A percentile compares a stretch with the other conserved stretches of the same genome.
These are phyloP conservation scores for Monilinia aucupariae DNA, from an alignment of 2,329 filamentous ascomycete genomes.

Conservation along the genomic window DNA sequence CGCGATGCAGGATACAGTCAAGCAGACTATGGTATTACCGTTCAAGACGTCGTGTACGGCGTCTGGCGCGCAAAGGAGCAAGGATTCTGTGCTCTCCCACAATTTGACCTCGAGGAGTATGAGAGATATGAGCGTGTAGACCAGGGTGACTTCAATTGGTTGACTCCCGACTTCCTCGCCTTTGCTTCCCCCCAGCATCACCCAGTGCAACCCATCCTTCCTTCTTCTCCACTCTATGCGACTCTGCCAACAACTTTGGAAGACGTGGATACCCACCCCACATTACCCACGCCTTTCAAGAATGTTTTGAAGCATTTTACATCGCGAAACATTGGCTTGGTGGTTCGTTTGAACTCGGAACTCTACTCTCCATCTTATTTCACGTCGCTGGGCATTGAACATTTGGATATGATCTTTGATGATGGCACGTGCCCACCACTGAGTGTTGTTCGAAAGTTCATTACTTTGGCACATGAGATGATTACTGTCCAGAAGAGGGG, in stretches of 20 bases:
- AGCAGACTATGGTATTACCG: slow-evolving; percentile 90
- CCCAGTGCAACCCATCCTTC: slow-evolving; percentile 66
- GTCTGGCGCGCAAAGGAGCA: slow-evolving; percentile 99
- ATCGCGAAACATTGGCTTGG: slow-evolving; percentile 81
- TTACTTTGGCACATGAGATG: slow-evolving; percentile 88
- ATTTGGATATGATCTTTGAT: slow-evolving; percentile 99
- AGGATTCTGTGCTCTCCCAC: slow-evolving; percentile 81
- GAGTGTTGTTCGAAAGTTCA: slow-evolving; percentile 86
- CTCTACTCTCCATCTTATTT: slow-evolving; percentile 98
- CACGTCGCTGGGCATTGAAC: slow-evolving; percentile 87
- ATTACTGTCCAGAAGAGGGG: slow-evolving; percentile 87
- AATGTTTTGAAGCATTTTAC: slow-evolving; percentile 89
- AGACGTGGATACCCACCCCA: slow-evolving; percentile 63
- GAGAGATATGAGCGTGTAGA: slow-evolving; percentile 94
- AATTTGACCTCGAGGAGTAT: slow-evolving; percentile 96
- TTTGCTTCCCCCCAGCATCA: slow-evolving; percentile 91
- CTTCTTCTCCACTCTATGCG: slow-evolving; percentile 67
- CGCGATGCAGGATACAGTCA: slow-evolving; percentile 97
- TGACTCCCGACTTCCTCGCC: slow-evolving; percentile 89
- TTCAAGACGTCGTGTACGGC: slow-evolving; percentile 96
- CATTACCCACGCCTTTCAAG: slow-evolving; percentile 82
- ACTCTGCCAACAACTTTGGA: slow-evolving; percentile 70
- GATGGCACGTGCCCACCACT: slow-evolving; percentile 93
- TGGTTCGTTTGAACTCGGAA: slow-evolving; percentile 91
- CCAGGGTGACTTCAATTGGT: slow-evolving; percentile 99